A percentile compares a stretch with the other conserved stretches of the same genome.
These are phyloP conservation scores for Euphrasia confusa DNA, from an alignment of 257 asterid species.

Conservation along the genomic window DNA sequence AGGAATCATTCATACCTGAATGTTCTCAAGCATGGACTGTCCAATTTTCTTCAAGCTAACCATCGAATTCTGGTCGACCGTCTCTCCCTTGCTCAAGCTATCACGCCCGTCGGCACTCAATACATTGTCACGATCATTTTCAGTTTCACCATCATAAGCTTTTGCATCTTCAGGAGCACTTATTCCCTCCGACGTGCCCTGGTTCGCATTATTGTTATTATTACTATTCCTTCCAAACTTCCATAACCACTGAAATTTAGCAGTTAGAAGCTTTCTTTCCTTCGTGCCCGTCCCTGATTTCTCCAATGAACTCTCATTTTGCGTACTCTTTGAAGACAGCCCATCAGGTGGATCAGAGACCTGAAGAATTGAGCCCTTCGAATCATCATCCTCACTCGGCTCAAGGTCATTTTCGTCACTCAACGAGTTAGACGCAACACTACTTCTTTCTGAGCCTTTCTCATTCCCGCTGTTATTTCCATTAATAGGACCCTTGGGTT, in stretches of 20 bases:
- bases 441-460: conserved; percentile 47
- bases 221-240: conserved; percentile 31
- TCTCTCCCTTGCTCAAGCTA: conserved; percentile 30
- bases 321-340: conserved; percentile 25
- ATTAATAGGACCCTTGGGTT: too few relatives aligned
- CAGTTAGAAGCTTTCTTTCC: conserved; percentile 27
- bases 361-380: conserved; percentile 29
- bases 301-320: conserved; percentile 26
- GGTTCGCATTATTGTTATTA: not conserved
- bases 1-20: conserved; percentile 33
- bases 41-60: conserved; percentile 39
- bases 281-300: conserved; percentile 16
- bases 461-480: too few relatives aligned
- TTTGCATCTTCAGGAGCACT: conserved; percentile 25
- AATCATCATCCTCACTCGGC: too few relatives aligned
- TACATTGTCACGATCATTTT: conserved; percentile 17
- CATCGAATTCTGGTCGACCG: conserved; percentile 32
- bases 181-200: conserved; percentile 24
- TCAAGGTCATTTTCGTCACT: conserved; percentile 26
- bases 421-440: conserved; percentile 56
- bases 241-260: conserved; percentile 46
- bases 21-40: conserved; percentile 48
- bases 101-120: conserved; percentile 7
- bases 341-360: conserved; percentile 23
- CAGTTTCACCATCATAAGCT: conserved; percentile 18